These are phyloP conservation scores for Cyberlindnera galapagoensis DNA, from an alignment of 805 yeast species.

Conservation along the genomic window DNA sequence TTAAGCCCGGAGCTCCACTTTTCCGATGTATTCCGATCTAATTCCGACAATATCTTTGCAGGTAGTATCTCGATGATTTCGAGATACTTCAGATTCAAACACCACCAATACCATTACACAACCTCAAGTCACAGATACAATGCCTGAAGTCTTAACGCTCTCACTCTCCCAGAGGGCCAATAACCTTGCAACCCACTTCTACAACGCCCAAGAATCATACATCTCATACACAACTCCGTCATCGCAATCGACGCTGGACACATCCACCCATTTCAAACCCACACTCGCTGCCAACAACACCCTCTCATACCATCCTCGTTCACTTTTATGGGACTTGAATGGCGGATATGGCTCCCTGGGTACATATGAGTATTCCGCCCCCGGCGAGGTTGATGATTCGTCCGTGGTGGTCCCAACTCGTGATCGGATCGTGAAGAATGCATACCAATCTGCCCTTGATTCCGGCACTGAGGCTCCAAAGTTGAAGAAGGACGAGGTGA, in stretches of 20 bases:
- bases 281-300: slow-evolving; percentile 30
- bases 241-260: slow-evolving; percentile 28
- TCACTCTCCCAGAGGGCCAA: slow-evolving; percentile 70
- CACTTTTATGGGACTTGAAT: slow-evolving; percentile 70
- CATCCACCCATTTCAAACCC: slow-evolving; percentile 41
- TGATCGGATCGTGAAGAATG: slow-evolving; percentile 38
- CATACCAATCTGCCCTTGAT: slow-evolving; percentile 63
- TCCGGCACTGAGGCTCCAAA: slow-evolving; percentile 28
- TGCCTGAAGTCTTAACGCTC: slow-evolving; percentile 72
- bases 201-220: slow-evolving; percentile 70
- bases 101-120: no score
- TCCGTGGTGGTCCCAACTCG: slow-evolving; percentile 29
- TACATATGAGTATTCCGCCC: slow-evolving; percentile 37
- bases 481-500: slow-evolving; percentile 36
- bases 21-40: no score
- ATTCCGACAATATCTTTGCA: no score
- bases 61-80: no score
- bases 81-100: no score
- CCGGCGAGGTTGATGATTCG: slow-evolving; percentile 7
- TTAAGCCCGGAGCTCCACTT: no score
- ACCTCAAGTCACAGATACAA: no score
- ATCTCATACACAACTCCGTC: slow-evolving; percentile 41
- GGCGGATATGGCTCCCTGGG: slow-evolving; percentile 73
- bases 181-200: slow-evolving; percentile 73
- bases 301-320: slow-evolving; percentile 73